These are phyloP conservation scores for Solanum infundibuliforme DNA, from an alignment of 257 asterid species.

Conservation along the genomic window DNA sequence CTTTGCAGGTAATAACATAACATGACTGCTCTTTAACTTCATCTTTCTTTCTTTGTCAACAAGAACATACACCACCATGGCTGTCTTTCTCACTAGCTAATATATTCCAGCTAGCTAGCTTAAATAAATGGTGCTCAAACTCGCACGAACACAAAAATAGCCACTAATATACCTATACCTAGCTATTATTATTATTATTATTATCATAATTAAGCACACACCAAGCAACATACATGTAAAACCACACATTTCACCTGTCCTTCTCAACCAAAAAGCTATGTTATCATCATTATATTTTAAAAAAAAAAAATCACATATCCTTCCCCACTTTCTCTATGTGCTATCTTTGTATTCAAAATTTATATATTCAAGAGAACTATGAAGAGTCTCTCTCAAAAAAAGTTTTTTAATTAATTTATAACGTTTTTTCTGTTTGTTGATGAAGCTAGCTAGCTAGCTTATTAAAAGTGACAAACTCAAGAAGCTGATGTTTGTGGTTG, in stretches of 20 bases:
- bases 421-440: neutral
- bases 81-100: neutral
- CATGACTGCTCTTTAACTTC: neutral
- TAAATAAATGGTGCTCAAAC: neutral
- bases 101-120: neutral
- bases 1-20: neutral
- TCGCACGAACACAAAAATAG: neutral
- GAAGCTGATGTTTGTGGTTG: neutral
- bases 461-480: neutral
- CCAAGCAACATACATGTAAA: neutral
- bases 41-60: neutral
- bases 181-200: neutral
- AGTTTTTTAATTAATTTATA: neutral
- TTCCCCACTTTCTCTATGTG: neutral
- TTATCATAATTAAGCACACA: neutral
- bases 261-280: neutral
- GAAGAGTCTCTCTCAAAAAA: neutral
- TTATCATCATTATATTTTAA: neutral
- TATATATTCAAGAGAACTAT: neutral
- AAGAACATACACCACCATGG: neutral
- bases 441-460: constrained; percentile 2
- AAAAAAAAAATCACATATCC: neutral
- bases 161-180: neutral
- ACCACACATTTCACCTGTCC: neutral
- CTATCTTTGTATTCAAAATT: neutral